Conservation (phyloP, 129 eudicot species). For the Arctium minus region DNA sequence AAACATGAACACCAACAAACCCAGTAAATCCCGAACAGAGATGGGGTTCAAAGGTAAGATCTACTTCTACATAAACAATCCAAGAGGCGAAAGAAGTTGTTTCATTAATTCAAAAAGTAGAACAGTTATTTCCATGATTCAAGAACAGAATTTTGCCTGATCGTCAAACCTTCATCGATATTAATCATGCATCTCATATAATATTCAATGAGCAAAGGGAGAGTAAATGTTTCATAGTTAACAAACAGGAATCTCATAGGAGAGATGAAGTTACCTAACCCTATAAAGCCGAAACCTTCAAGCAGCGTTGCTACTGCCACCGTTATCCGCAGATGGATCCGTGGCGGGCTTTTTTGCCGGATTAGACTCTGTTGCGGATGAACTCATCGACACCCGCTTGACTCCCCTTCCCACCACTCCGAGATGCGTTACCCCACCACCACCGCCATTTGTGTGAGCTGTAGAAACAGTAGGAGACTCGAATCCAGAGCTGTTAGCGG, state of each 20-base stretch:
- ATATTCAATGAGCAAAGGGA: neutral
- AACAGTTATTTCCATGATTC: neutral
- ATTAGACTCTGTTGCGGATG: constrained; percentile 36
- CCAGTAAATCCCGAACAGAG: too few relatives aligned
- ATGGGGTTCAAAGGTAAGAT: too few relatives aligned
- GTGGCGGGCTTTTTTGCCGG: constrained; percentile 54
- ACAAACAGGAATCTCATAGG: neutral
- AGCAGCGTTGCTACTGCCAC: constrained; percentile 41
- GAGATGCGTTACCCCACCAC: constrained; percentile 73
- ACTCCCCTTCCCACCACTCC: constrained; percentile 99
- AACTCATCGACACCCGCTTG: constrained; percentile 67
- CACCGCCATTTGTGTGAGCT: constrained; percentile 55
- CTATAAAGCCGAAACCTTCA: constrained; percentile 23
- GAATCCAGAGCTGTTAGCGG: constrained; percentile 37
- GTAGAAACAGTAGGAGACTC: constrained; percentile 71
- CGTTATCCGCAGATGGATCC: constrained; percentile 40
- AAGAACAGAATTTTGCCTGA: neutral
- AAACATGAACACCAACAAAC: too few relatives aligned
- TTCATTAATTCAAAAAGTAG: neutral
- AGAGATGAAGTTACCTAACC: neutral
- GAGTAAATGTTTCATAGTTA: neutral
- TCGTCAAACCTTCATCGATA: neutral
- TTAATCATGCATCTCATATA: neutral
- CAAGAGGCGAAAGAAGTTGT: too few relatives aligned
- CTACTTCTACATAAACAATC: neutral